phyloP scores from a whole-genome alignment of 768 basidiomycete species.

The Pholiota conissans region DNA sequence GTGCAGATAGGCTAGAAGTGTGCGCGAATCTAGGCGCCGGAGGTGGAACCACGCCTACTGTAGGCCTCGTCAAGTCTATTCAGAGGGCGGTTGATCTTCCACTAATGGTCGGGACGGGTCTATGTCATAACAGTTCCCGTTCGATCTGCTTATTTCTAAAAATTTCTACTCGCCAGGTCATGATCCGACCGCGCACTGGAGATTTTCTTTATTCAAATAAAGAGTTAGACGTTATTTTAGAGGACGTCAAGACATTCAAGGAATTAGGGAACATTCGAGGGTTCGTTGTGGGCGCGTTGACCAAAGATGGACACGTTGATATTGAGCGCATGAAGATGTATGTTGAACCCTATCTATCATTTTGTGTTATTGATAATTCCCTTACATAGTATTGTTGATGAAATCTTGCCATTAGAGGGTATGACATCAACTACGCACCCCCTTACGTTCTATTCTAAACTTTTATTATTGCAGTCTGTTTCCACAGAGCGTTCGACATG shows the following conservation, averaged over 20 bases:
- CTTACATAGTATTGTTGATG: slow-evolving; percentile 50
- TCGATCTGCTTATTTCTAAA: too few relatives aligned
- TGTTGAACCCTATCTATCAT: slow-evolving; percentile 18
- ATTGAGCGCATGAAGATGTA: slow-evolving; percentile 56
- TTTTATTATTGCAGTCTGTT: slow-evolving; percentile 52
- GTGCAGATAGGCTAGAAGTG: slow-evolving; percentile 76
- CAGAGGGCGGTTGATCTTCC: slow-evolving; percentile 49
- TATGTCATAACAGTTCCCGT: neutral
- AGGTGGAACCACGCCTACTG: slow-evolving; percentile 80
- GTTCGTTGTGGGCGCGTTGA: slow-evolving; percentile 67
- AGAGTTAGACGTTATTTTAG: slow-evolving; percentile 73
- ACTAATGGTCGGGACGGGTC: slow-evolving; percentile 56
- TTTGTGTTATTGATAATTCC: neutral
- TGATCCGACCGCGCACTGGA: slow-evolving; percentile 79
- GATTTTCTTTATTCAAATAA: slow-evolving; percentile 72
- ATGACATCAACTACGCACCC: slow-evolving; percentile 1
- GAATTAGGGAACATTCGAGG: slow-evolving; percentile 52
- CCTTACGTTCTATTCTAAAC: neutral
- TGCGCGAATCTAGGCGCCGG: slow-evolving; percentile 71
- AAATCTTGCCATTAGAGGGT: slow-evolving; percentile 67
- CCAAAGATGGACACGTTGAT: slow-evolving; percentile 57
- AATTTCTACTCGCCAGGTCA: slow-evolving; percentile 44
- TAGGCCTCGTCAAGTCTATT: slow-evolving; percentile 69
- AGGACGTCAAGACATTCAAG: slow-evolving; percentile 68
- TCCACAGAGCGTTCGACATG: slow-evolving; percentile 83